Percentiles rank a stretch among this genome's conserved stretches.
phyloP scores from a whole-genome alignment of 192 early-diverging fungal genomes.

The Rhizophagus sp. region DNA sequence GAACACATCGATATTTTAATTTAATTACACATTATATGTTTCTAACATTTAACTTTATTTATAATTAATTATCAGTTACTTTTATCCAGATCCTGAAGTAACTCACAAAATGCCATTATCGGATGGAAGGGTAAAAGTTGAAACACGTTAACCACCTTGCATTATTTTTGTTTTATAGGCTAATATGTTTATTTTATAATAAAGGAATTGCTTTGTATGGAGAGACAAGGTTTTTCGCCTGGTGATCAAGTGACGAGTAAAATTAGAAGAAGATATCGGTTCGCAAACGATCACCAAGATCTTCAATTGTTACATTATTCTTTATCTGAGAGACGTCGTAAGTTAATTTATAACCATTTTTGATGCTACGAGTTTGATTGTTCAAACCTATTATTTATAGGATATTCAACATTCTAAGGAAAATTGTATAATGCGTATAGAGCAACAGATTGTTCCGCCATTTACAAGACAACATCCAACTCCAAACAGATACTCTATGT shows the following conservation, averaged over 20 bases:
- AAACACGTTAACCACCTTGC: neutral
- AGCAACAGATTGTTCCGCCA: neutral
- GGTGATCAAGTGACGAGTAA: slow-evolving; percentile 41
- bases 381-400: neutral
- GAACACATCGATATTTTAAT: neutral
- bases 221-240: slow-evolving; percentile 39
- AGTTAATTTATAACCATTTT: slow-evolving; percentile 7
- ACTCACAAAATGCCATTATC: slow-evolving; percentile 22
- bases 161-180: neutral
- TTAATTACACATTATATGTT: neutral
- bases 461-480: neutral
- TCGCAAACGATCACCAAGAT: slow-evolving; percentile 36
- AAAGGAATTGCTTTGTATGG: slow-evolving; percentile 41
- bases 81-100: slow-evolving; percentile 41
- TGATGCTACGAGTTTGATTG: neutral
- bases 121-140: slow-evolving; percentile 25
- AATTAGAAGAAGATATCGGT: slow-evolving; percentile 37
- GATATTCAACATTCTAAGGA: neutral
- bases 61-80: slow-evolving; percentile 23
- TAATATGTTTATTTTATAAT: neutral
- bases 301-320: slow-evolving; percentile 40
- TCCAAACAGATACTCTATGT: neutral
- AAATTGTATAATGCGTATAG: slow-evolving; percentile 7
- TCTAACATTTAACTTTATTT: neutral
- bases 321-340: slow-evolving; percentile 36